A percentile compares a stretch with the other conserved stretches of the same genome.
Conservation (phyloP, 164 flowering plant genomes). For the Paratinospora sagittata region DNA sequence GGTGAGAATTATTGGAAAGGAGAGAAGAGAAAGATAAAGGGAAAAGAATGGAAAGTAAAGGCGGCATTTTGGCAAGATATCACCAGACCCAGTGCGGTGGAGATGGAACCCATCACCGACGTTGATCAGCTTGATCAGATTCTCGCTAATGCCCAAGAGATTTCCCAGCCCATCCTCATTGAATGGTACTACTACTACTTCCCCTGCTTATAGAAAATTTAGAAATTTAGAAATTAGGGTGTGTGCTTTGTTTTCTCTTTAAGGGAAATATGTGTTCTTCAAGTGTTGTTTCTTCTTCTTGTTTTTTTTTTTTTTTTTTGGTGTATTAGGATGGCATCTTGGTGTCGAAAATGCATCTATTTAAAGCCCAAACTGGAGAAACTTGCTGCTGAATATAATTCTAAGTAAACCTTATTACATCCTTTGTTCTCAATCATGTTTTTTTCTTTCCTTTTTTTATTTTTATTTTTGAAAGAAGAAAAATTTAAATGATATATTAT, state of each 20-base stretch:
- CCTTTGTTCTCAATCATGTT: not conserved
- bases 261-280: too few species aligned
- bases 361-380: conserved; percentile 96
- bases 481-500: too few species aligned
- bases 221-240: too few species aligned
- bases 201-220: too few species aligned
- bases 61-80: conserved; percentile 50
- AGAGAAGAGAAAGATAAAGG: conserved; percentile 25
- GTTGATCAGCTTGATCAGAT: conserved; percentile 63
- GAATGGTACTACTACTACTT: conserved; percentile 48
- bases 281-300: not conserved
- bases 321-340: conserved; percentile 75
- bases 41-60: conserved; percentile 21
- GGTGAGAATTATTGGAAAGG: conserved; percentile 8
- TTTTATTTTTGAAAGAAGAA: too few species aligned
- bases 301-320: not conserved
- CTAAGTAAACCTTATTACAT: conserved; percentile 35
- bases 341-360: conserved; percentile 95
- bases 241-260: too few species aligned
- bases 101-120: conserved; percentile 64
- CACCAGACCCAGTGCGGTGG: conserved; percentile 45
- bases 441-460: not conserved
- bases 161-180: conserved; percentile 62
- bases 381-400: conserved; percentile 72
- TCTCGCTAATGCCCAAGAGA: conserved; percentile 43